Evolutionary conservation across 306 rosid genomes (phyloP), one percentile per base, ranked within the genome.

Genomic region (Urtica urens): DNA sequence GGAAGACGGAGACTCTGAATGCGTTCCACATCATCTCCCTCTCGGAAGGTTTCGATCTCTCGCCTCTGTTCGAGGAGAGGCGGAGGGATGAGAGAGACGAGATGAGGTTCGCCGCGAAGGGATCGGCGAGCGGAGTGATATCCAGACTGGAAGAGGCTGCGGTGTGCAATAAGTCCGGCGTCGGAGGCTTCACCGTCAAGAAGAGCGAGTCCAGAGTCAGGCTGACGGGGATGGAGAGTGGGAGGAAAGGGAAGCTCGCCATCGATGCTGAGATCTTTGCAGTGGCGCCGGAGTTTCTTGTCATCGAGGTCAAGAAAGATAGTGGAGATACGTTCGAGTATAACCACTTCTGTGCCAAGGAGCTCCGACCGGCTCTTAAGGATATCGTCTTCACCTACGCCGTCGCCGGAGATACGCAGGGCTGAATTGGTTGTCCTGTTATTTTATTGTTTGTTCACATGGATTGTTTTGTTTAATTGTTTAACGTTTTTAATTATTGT

Each of bases 251-350:
- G 47, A 85, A 76, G 60, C 49, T 85, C 10, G 64, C 81, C 0
- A 82, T 92, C 9, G 99, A 78, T 17, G 99, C 93, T 26, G 93
- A 85, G 64, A 82, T 92, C 3, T 85, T 75, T 45, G 70, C 94
- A 4, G 40, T 92, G 1, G 70, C 96, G 52, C 94, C 94, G 55
- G 75, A 95, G 44, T 71, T 92, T 25, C 0, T 79, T 59, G 94
- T 92, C 58, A 94, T 85, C 43, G 99, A 82, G 57, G 99, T 92
- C 23, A 92, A 82, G 94, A 92, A 85, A 62, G 78, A 85, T 21
- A 72, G 24, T 0, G 99, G 99, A 0, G 99, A 92, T 23, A 79
- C 93, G 0, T 60, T 82, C 26, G 99, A 92, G 82, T 92, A 92
- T 24, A 79, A 79, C 26, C 87, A 92, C 19, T 92, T 92, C 79